Base-by-base conservation (phyloP, 2,329 filamentous ascomycete species). In the Cordyceps javanica region DNA sequence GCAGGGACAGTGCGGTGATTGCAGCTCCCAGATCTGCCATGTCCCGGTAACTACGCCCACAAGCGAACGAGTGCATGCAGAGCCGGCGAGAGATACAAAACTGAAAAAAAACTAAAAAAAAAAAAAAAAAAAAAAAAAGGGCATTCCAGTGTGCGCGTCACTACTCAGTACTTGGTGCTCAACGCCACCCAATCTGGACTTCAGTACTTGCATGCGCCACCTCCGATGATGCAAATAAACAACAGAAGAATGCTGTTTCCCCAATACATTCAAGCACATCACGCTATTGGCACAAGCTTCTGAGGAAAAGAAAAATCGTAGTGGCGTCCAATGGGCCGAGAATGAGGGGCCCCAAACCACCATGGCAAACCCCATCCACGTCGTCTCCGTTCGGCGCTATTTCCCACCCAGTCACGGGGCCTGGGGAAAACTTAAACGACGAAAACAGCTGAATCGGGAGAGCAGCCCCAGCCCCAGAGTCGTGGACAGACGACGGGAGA, bases 371-470 rank as follows among this genome's bases (percentile, higher is more conserved):
- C n/a, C 16, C 41, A 55, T 26, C 41, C 41, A 21, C 21, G 39
- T n/a, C 38, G 28, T 10, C 10, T 36, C 10, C 32, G 34, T 36
- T 11, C 14, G 34, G 34, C 8, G 34, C 34, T 4, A 13, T 14
- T 13, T 14, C 13, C 34, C 14, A 8, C 34, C 34, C 6, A 51
- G 23, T 34, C 48, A 34, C 23, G 32, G 19, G 14, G 34, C 19
- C 13, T 7, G 38, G 38, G 38, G 11, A 19, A 36, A 55, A 39
- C 52, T 28, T 11, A 38, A 55, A 55, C 13, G 30, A 46, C 23
- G 41, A n/a, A 55, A 55, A 28, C 52, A 55, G 41, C 52, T 46
- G n/a, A n/a, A 52, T 52, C 49, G 49, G 49, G 46, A 14, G 50
- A 32, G 14, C 25, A 13, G 21, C 50, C 19, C 23, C 19, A 11